Evolutionary conservation across 306 rosid genomes (phyloP), one percentile per base, ranked within the genome.

Genomic region (Albizia julibrissin): DNA sequence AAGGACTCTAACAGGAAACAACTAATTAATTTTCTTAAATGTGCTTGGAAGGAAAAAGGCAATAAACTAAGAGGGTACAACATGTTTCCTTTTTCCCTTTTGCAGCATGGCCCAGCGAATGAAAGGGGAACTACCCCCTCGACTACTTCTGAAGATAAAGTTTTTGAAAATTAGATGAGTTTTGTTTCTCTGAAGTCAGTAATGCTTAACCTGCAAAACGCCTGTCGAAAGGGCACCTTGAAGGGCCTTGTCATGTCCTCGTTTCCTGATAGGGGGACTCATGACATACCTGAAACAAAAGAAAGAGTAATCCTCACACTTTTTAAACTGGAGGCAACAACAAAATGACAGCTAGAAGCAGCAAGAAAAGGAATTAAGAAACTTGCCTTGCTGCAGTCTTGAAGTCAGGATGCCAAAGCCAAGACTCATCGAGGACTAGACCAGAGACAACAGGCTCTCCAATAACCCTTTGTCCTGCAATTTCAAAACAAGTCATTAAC

Each of bases 381-480:
- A 77, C 93, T 84, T 91, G 84, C 98, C 81, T 90, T 61, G 98
- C 94, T 54, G 98, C 98, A 77, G 87, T 95, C 80, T 79, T 33
- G 79, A 95, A 95, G 88, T 95, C 93, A 15, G 98, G 92, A 89
- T 95, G 87, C 95, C 98, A 95, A 80, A 95, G 91, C 94, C 90
- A 87, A 54, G 98, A 95, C 16, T 87, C 98, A 87, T 93, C 93
- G 12, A 95, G 97, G 84, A 87, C 92, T 85, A 95, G 86, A 79
- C 98, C 98, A 78, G 98, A 93, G 79, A 85, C 90, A 72, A 95
- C 89, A 75, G 98, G 89, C 87, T 95, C 98, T 50, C 99, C 98
- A 64, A 95, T 85, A 80, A 95, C 95, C 82, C 90, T 89, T 79
- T 88, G 92, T 75, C 98, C 99, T 93, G 89, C 81, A 86, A 79